Conservation (phyloP, 768 basidiomycete genomes). For the Psilocybe tampanensis region DNA sequence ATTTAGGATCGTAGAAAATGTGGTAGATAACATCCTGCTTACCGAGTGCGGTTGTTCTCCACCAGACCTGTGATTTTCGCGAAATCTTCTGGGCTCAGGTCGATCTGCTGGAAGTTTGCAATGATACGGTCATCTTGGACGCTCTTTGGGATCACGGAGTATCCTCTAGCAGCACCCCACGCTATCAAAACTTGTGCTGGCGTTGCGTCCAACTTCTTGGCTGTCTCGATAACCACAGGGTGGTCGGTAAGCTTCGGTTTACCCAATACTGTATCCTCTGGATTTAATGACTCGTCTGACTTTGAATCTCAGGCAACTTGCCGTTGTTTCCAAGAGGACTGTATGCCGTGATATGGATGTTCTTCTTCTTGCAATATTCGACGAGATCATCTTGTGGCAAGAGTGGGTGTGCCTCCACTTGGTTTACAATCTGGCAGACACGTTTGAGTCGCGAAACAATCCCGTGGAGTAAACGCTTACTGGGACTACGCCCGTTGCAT, state of each 20-base stretch:
- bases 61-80: conserved; percentile 58
- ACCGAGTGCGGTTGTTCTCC: conserved; percentile 46
- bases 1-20: neutral
- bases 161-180: conserved; percentile 77
- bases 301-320: too few relatives aligned
- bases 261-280: conserved; percentile 46
- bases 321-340: conserved; percentile 83
- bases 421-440: conserved; percentile 58
- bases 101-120: conserved; percentile 79
- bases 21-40: neutral
- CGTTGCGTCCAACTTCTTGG: conserved; percentile 61
- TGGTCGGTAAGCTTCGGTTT: conserved; percentile 72
- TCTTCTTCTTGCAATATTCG: conserved; percentile 66
- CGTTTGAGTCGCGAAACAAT: neutral
- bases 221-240: conserved; percentile 60
- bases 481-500: conserved; percentile 73
- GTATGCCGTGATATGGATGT: conserved; percentile 68
- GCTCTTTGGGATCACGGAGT: conserved; percentile 85
- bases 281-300: too few relatives aligned
- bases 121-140: conserved; percentile 71
- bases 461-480: conserved; percentile 33
- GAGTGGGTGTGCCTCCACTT: conserved; percentile 83
- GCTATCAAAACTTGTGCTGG: conserved; percentile 84
- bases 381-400: conserved; percentile 76
- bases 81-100: conserved; percentile 67